These are phyloP conservation scores for Vigna trinervia DNA, from an alignment of 306 rosid species.

Conservation along the genomic window DNA sequence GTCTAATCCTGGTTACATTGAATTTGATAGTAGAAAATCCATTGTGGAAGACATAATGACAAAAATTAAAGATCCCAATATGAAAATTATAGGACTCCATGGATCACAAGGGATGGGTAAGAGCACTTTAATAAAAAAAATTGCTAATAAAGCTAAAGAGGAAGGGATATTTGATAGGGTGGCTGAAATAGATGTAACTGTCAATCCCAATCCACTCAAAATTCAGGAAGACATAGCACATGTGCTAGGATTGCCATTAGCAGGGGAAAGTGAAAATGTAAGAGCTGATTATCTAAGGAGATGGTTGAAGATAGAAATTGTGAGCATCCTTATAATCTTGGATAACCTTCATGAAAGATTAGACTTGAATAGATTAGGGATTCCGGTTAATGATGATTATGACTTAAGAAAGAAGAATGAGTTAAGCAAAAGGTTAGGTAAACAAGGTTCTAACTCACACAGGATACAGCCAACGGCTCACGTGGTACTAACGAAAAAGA, in stretches of 20 bases:
- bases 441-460: no score
- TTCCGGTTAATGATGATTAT: conserved; percentile 20
- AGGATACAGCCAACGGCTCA: no score
- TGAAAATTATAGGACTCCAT: conserved; percentile 14
- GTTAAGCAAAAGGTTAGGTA: no score
- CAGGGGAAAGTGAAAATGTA: background rate
- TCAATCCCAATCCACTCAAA: background rate
- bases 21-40: background rate
- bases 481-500: no score
- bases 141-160: background rate
- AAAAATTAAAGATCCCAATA: conserved; percentile 5
- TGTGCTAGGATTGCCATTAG: background rate
- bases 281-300: background rate
- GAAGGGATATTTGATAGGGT: background rate
- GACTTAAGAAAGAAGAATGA: background rate
- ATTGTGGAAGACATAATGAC: background rate
- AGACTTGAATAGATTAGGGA: conserved; percentile 37
- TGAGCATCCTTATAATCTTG: conserved; percentile 22
- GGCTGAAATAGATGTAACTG: background rate
- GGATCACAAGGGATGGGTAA: conserved; percentile 35
- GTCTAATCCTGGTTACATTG: background rate
- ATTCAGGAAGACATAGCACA: conserved; percentile 23
- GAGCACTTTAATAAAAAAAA: conserved; percentile 21
- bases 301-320: background rate
- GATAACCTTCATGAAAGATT: conserved; percentile 34